Base-by-base conservation (phyloP, 208 protist species). In the Leishmania aethiopica region DNA sequence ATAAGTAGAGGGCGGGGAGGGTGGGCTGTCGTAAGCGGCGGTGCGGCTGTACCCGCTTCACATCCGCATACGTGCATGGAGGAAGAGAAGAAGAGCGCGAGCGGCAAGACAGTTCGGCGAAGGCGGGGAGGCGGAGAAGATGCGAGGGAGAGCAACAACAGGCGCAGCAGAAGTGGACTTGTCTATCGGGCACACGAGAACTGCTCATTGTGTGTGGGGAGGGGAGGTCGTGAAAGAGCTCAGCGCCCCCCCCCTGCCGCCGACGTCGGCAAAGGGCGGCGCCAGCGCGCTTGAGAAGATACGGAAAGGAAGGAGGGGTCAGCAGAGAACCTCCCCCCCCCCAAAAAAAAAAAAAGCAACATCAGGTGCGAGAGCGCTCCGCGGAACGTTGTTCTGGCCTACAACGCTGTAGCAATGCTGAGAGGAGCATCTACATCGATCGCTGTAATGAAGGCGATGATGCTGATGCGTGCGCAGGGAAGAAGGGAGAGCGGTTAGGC, bases 1-100 rank as follows among this genome's bases (percentile, higher is more conserved):
- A 70, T 22, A 51, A 45, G 55, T 80, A 40, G n/a, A 32, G n/a
- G 49, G 71, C 70, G 37, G 66, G 72, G 75, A 84, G 53, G 32
- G 6, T 4, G 55, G 28, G 51, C 51, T 11, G 51, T 55, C 51
- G 15, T 62, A 32, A 62, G 57, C 19, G 25, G 57, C 7, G 10
- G 57, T 62, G 25, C 32, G 28, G 57, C 7, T 62, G 57, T 32
- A 15, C 57, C 28, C 57, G 25, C 8, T 62, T 62, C 25, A 2
- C 19, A n/a, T 62, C 57, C 10, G 57, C 57, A 15, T n/a, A 4
- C 32, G 28, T 62, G 57, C 19, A 62, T 25, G 57, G 57, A 32
- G 25, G 17, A n/a, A 13, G 25, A n/a, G 5, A 32, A 62, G 57
- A n/a, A 62, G 28, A 62, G 57, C 57, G 13, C 25, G 7, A 32